Percentiles rank a stretch among this genome's conserved stretches.
phyloP scores from a whole-genome alignment of 345 rosid genomes.

The Punica granatum region DNA sequence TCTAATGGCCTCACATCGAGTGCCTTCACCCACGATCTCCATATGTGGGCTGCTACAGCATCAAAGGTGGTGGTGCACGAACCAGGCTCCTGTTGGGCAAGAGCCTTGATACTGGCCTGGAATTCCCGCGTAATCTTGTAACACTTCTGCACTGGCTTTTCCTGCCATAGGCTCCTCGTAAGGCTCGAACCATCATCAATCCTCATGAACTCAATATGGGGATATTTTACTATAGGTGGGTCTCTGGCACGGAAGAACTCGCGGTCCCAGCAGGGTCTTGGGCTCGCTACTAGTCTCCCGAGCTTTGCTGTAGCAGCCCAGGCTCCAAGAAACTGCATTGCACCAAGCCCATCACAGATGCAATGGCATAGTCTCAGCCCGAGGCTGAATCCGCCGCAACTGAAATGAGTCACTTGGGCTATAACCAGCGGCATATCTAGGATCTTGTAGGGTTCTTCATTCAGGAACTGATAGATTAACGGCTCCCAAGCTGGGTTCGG shows the following conservation, averaged over 20 bases:
- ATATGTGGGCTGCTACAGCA: slow-evolving; percentile 83
- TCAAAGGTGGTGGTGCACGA: slow-evolving; percentile 65
- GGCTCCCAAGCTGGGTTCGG: slow-evolving; percentile 91
- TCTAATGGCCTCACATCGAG: slow-evolving; percentile 64
- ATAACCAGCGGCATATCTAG: slow-evolving; percentile 76
- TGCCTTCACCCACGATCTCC: slow-evolving; percentile 93
- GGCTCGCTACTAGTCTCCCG: slow-evolving; percentile 43
- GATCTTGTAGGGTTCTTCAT: slow-evolving; percentile 74
- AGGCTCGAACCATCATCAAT: slow-evolving; percentile 64
- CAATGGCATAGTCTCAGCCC: slow-evolving; percentile 88
- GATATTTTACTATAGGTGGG: slow-evolving; percentile 52
- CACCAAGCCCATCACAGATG: slow-evolving; percentile 85
- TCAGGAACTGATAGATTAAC: slow-evolving; percentile 46
- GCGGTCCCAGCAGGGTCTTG: slow-evolving; percentile 73
- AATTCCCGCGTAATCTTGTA: slow-evolving; percentile 62
- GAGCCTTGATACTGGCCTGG: slow-evolving; percentile 45
- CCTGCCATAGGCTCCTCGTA: slow-evolving; percentile 54
- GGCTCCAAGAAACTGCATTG: slow-evolving; percentile 77
- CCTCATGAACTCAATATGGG: slow-evolving; percentile 64
- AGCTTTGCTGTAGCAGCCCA: slow-evolving; percentile 70
- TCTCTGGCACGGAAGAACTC: slow-evolving; percentile 55
- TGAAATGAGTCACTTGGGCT: slow-evolving; percentile 70
- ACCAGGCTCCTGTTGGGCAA: slow-evolving; percentile 40
- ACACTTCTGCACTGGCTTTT: slow-evolving; percentile 66
- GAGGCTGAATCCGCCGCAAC: slow-evolving; percentile 80